Conservation (phyloP, 179 eudicot genomes). For the Silene noctiflora region DNA sequence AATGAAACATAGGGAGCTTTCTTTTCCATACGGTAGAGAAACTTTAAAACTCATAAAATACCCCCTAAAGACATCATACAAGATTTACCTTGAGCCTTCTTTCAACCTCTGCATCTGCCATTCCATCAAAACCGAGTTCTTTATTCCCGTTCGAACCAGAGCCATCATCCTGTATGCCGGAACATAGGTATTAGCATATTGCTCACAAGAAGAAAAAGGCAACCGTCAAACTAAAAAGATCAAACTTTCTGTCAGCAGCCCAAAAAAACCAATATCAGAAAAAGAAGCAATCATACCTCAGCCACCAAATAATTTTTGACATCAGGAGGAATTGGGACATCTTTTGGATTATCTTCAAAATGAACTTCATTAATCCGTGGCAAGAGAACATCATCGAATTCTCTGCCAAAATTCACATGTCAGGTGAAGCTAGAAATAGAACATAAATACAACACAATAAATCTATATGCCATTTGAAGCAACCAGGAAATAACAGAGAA, state of each 20-base stretch:
- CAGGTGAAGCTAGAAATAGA: conserved; percentile 3
- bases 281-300: conserved; percentile 48
- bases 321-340: conserved; percentile 77
- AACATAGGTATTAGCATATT: conserved; percentile 17
- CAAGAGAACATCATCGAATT: conserved; percentile 80
- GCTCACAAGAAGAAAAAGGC: background rate
- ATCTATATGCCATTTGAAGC: background rate
- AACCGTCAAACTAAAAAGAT: conserved; percentile 3
- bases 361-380: conserved; percentile 65
- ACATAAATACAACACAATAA: background rate
- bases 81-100: conserved; percentile 75
- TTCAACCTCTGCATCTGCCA: conserved; percentile 90
- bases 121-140: conserved; percentile 73
- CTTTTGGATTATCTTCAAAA: conserved; percentile 72
- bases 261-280: background rate
- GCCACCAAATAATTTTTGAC: conserved; percentile 91
- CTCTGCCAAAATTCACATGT: conserved; percentile 50
- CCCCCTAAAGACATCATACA: background rate
- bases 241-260: background rate
- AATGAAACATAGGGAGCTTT: background rate
- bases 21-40: background rate
- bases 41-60: background rate
- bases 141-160: conserved; percentile 54
- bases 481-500: conserved; percentile 1
- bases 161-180: conserved; percentile 60